Evolutionary conservation across 75 land plant genomes (phyloP), one percentile per base, ranked within the genome.

Genomic region (Azolla pinnata): DNA sequence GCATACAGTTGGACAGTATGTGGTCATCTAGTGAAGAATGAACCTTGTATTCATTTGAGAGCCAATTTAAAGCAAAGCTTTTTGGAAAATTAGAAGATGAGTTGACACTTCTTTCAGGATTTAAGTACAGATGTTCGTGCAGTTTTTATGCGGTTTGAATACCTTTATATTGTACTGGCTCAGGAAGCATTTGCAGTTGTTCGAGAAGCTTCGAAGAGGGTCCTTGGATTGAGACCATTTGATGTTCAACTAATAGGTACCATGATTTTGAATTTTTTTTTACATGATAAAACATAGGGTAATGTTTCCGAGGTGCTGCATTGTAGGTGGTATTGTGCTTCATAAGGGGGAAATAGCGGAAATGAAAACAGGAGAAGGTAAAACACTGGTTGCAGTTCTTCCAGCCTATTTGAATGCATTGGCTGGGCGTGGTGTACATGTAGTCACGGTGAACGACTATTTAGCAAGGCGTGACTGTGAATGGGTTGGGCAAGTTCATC

Each of bases 331-430:
- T 10, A 85, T 88, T 67, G 98, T 92, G 60, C 84, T 92, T 33
- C 98, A 92, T 63, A 92, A 85, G 65, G 98, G 98, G 31, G 91
- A 92, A 61, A 92, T 92, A 54, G 90, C 98, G 44, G 98, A 92
- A 73, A 92, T 92, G 98, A 92, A 73, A 66, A 92, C 98, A 30
- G 98, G 98, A 62, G 98, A 92, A 79, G 98, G 98, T 33, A 92
- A 92, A 68, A 92, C 98, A n/a, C 75, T 92, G 18, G 98, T 92
- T 52, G 98, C 96, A 33, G 81, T 89, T 38, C 67, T 92, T 40
- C 98, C 98, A 18, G 96, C 98, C 56, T 92, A 75, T 64, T 62
- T 92, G 53, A 92, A 92, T 73, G 96, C 96, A 19, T 62, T 92
- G 54, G 65, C 73, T 70, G 98, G 90, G 1, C 76, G 85, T 74